These are phyloP conservation scores for Fusarium sterilihyphosum DNA, from an alignment of 2,329 filamentous ascomycete species.

Conservation along the genomic window DNA sequence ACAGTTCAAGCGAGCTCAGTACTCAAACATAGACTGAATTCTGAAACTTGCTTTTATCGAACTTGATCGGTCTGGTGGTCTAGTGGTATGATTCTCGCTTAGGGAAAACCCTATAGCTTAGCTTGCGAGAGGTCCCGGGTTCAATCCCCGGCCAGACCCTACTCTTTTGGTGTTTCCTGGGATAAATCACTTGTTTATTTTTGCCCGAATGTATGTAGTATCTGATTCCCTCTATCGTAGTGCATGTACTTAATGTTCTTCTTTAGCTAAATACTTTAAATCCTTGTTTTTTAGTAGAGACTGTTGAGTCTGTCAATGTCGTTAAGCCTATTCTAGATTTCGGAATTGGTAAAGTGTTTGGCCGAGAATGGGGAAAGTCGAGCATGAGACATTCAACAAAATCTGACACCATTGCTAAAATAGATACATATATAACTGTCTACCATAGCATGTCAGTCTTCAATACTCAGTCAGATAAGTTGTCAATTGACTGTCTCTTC, in stretches of 20 bases:
- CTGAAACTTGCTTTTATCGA: fast-evolving
- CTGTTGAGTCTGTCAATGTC: fast-evolving
- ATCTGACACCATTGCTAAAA: fast-evolving
- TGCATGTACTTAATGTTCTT: neutral
- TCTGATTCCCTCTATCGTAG: fast-evolving
- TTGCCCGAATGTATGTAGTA: too few species aligned
- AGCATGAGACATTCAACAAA: fast-evolving
- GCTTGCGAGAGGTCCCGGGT: slow-evolving; percentile 57
- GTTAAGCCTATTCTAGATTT: fast-evolving
- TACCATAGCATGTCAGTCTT: fast-evolving
- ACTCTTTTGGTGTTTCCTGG: too few species aligned
- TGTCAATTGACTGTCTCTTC: neutral
- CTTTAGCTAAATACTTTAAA: fast-evolving
- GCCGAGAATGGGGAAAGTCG: fast-evolving
- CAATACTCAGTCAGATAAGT: fast-evolving
- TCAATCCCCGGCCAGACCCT: slow-evolving; percentile 58
- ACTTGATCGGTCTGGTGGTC: neutral
- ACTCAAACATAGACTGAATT: fast-evolving
- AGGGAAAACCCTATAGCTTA: slow-evolving; percentile 31
- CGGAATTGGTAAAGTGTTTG: neutral
- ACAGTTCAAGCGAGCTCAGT: fast-evolving
- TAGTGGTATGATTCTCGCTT: neutral
- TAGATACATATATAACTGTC: fast-evolving
- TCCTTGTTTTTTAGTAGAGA: fast-evolving
- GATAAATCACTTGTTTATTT: too few species aligned